Evolutionary conservation across 2,329 filamentous ascomycete species (phyloP), one percentile per base, ranked within the genome.

Genomic region (Pyrenochaeta sp.): DNA sequence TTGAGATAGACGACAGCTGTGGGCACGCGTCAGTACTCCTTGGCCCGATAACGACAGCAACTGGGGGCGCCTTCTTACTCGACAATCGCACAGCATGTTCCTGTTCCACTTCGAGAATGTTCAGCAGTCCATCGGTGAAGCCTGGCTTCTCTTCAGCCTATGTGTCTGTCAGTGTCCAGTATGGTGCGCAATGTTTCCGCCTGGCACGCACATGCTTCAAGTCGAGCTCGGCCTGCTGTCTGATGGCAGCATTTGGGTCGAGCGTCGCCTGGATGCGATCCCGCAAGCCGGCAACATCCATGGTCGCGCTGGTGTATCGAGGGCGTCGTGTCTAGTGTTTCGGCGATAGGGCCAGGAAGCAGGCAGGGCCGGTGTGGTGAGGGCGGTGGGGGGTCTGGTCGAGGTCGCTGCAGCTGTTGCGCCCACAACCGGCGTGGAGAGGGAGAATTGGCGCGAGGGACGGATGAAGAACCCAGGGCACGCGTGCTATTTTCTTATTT

Each of bases 1-100:
- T 99, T 99, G 78, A 98, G 88, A 81, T 98, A 99, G 71, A 99
- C 92, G 75, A 94, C 93, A 74, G 93, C 94, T 97, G 79, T 65
- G 58, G 62, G 47, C 59, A 51, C 56, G 56, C 32, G 62, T 74
- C 50, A 77, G 75, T 67, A 62, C 36, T 54, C 6, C 9, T 34
- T 39, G 56, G 32, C 22, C 45, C 28, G 5, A 15, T 19, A 37
- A 9, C 28, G 44, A 36, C 42, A 52, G 59, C 49, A 28, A 12
- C 28, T n/a, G 25, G 24, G 72, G 71, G 65, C 69, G 64, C 61
- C 62, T 65, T 42, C 64, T 67, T 90, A 98, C 94, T 92, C 61
- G 94, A 94, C 56, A 97, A 85, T 73, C 93, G 90, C 68, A 97
- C 88, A 64, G 90, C 90, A 72, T 88, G 85, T 69, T 96, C 91